Conservation (phyloP, 345 rosid genomes). For the Populus nigra region DNA sequence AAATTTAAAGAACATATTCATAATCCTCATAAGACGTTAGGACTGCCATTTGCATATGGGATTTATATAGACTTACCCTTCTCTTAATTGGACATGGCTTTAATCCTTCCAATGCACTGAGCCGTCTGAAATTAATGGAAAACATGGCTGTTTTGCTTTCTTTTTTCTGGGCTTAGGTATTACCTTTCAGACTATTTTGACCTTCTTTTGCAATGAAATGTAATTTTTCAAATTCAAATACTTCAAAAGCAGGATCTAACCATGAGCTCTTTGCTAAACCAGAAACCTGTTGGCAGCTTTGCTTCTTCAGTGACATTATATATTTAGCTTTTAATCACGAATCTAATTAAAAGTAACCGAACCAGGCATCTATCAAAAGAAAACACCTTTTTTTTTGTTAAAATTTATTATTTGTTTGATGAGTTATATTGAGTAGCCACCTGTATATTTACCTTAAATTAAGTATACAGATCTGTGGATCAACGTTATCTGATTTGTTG, state of each 20-base stretch:
- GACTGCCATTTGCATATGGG: neutral
- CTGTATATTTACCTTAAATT: neutral
- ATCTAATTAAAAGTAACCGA: neutral
- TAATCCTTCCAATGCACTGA: neutral
- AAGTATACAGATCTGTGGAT: too few species aligned
- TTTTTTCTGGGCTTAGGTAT: too few species aligned
- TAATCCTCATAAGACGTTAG: neutral
- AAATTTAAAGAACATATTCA: neutral
- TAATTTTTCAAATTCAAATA: too few species aligned
- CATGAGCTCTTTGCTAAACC: too few species aligned
- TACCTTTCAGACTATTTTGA: too few species aligned
- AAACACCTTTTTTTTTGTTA: neutral
- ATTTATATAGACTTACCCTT: neutral
- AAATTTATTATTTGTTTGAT: neutral
- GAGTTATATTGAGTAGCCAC: neutral
- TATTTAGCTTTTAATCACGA: neutral
- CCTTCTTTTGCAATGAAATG: too few species aligned
- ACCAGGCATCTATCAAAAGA: neutral
- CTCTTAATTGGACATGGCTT: neutral
- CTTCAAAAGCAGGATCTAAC: too few species aligned
- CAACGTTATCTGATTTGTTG: too few species aligned
- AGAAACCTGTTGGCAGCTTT: neutral
- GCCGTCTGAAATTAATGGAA: neutral
- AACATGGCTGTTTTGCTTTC: neutral
- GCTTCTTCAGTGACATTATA: neutral